A percentile compares a stretch with the other conserved stretches of the same genome.
Conservation (phyloP, 1,139 yeast genomes). For the Geotrichum bryndzae region DNA sequence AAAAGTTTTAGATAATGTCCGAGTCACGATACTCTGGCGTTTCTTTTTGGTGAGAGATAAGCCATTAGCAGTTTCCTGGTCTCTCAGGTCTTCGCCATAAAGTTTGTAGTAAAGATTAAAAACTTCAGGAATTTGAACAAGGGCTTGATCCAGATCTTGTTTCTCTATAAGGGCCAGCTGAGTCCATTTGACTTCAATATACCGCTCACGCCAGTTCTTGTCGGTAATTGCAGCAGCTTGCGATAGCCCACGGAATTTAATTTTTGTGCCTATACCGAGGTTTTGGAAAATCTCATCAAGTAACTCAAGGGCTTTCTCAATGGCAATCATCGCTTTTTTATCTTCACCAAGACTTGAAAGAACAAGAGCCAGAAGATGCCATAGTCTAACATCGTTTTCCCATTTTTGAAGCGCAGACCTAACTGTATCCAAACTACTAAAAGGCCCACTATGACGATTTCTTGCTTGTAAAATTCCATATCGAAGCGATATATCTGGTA, state of each 20-base stretch:
- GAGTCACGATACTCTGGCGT: background rate
- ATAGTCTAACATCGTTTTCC: conserved; percentile 18
- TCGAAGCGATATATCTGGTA: background rate
- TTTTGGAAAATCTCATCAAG: conserved; percentile 13
- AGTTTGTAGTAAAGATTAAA: background rate
- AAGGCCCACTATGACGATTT: background rate
- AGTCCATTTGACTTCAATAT: conserved; percentile 60
- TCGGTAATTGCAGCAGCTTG: conserved; percentile 66
- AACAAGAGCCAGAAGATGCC: conserved; percentile 49
- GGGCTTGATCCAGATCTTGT: conserved; percentile 38
- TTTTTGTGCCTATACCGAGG: conserved; percentile 25
- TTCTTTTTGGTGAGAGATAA: background rate
- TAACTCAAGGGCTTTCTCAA: conserved; percentile 37
- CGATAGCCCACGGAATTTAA: conserved; percentile 61
- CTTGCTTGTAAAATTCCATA: background rate
- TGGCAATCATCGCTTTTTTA: conserved; percentile 41
- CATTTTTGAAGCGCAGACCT: background rate
- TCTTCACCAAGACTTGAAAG: conserved; percentile 49
- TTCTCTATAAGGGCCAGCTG: conserved; percentile 55
- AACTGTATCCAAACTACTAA: background rate
- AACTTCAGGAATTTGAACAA: background rate
- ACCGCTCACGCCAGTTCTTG: conserved; percentile 51
- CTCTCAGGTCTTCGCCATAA: background rate
- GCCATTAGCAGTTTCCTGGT: background rate
- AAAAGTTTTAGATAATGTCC: background rate